Base-by-base conservation (phyloP, 108 stramenopile species). In the Nitzschia sp. region DNA sequence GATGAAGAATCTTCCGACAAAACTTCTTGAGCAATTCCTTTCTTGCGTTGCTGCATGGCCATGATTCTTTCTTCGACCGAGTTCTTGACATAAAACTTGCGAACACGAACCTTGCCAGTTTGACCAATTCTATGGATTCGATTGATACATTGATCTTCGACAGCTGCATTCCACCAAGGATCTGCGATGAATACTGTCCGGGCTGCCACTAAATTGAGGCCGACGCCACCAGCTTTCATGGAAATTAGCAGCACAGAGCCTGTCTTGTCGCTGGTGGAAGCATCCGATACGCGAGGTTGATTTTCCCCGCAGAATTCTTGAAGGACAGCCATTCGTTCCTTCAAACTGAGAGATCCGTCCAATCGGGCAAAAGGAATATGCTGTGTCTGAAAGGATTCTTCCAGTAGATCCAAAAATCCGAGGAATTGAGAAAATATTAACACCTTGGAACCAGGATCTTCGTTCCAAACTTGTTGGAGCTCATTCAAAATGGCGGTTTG, bases 81-180 rank as follows among this genome's bases (percentile, higher is more conserved):
- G 44, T 89, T 84, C 10, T 46, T 53, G 14, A 94, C 89, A 51
- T 84, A 76, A 65, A 94, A 94, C 79, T 89, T 87, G 21, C 92
- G 80, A 1, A 94, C 89, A 37, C 88, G 78, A 0, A 94, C 83
- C 10, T 82, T 57, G 21, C 75, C 63, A 6, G 76, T 65, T 60
- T 94, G 92, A n/a, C 92, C 92, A 65, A 93, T 93, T 2, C 92
- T 82, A 65, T 91, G 92, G 40, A 90, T 88, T 21, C 89, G 80
- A 76, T 91, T 79, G 40, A 81, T 64, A 73, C 86, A 86, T 63
- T 89, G 86, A 58, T 90, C 86, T 67, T 94, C 89, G 3, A 87
- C 65, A 2, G 89, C 85, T 10, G 54, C 64, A 83, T 94, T 89
- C 92, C 92, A 94, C 92, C 92, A 94, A 0, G 89, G 92, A 68